These are phyloP conservation scores for Fusarium cicatricum DNA, from an alignment of 2,329 filamentous ascomycete genomes.

Conservation along the genomic window DNA sequence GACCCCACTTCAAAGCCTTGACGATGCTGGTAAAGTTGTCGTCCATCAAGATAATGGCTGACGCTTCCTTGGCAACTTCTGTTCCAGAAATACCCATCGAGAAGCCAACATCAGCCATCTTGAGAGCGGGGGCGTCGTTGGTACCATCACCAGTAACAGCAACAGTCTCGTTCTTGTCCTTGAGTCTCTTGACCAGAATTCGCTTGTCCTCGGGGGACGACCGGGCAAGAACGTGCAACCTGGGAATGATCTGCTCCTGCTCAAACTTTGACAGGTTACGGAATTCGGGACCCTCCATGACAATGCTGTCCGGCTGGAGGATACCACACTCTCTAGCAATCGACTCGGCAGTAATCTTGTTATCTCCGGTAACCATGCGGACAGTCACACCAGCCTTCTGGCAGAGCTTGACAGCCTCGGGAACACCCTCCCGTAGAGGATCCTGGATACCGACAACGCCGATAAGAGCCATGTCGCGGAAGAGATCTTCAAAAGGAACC, in stretches of 20 bases:
- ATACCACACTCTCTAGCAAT: slow-evolving; percentile 84
- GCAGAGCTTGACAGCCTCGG: slow-evolving; percentile 75
- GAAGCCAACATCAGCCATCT: slow-evolving; percentile 83
- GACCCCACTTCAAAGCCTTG: slow-evolving; percentile 82
- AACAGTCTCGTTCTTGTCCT: slow-evolving; percentile 78
- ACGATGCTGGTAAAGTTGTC: slow-evolving; percentile 90
- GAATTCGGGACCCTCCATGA: slow-evolving; percentile 83
- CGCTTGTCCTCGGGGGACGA: slow-evolving; percentile 82
- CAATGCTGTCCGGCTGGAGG: slow-evolving; percentile 69
- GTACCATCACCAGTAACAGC: slow-evolving; percentile 86
- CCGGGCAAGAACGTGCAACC: slow-evolving; percentile 74
- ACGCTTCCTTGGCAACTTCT: slow-evolving; percentile 85
- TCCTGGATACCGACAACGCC: slow-evolving; percentile 83
- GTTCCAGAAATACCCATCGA: slow-evolving; percentile 87
- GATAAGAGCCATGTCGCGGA: slow-evolving; percentile 72
- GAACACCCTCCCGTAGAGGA: slow-evolving; percentile 78
- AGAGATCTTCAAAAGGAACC: slow-evolving; percentile 72
- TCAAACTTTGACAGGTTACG: slow-evolving; percentile 73
- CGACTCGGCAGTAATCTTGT: slow-evolving; percentile 79
- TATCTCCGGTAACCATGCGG: slow-evolving; percentile 88
- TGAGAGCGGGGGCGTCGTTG: slow-evolving; percentile 83
- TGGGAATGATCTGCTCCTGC: slow-evolving; percentile 73
- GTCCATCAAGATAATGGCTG: slow-evolving; percentile 86
- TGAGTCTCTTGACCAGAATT: slow-evolving; percentile 74
- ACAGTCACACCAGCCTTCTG: slow-evolving; percentile 81